A percentile compares a stretch with the other conserved stretches of the same genome.
Conservation (phyloP, 2,329 filamentous ascomycete genomes). For the Fusarium agapanthi region DNA sequence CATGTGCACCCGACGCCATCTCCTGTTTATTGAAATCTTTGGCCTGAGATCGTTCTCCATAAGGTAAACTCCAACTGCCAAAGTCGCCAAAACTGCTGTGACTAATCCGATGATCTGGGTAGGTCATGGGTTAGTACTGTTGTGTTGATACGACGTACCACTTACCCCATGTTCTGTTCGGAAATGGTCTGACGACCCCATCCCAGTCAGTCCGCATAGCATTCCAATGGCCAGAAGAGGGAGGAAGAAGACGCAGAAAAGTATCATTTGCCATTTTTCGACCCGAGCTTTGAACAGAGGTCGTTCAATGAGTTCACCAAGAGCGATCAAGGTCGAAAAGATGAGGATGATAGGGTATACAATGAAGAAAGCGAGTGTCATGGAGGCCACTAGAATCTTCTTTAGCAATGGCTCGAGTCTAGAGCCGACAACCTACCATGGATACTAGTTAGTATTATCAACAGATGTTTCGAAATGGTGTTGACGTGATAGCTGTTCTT, state of each 20-base stretch:
- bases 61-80: background rate
- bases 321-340: background rate
- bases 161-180: background rate
- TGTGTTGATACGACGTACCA: background rate
- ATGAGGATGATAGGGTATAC: background rate
- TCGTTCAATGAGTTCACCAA: background rate
- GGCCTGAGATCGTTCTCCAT: background rate
- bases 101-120: rapidly evolving
- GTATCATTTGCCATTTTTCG: background rate
- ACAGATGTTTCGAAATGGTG: background rate
- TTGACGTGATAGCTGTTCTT: background rate
- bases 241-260: background rate
- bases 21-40: background rate
- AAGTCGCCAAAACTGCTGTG: background rate
- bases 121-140: background rate
- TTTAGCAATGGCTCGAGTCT: background rate
- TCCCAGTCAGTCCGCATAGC: background rate
- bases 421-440: background rate
- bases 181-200: background rate
- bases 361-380: background rate
- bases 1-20: background rate
- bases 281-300: background rate
- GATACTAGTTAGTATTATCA: background rate
- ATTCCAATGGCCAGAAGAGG: background rate
- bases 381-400: background rate